These are phyloP conservation scores for Hemisphaericaspora subhashii DNA, from an alignment of 1,139 yeast species.

Conservation along the genomic window DNA sequence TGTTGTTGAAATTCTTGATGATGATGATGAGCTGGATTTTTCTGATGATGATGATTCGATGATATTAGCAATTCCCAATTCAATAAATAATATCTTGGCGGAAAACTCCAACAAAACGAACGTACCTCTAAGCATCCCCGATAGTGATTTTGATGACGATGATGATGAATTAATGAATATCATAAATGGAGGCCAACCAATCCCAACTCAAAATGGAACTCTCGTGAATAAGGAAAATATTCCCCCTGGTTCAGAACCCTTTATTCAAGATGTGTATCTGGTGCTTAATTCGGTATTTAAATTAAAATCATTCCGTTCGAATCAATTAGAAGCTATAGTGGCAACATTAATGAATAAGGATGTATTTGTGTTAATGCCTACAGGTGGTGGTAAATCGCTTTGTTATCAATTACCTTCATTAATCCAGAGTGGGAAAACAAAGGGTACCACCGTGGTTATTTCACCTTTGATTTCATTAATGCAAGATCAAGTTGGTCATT, in stretches of 20 bases:
- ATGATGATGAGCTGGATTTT: constrained; percentile 24
- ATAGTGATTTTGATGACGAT: constrained; percentile 27
- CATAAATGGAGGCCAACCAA: constrained; percentile 15
- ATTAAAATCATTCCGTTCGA: constrained; percentile 68
- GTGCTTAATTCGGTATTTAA: constrained; percentile 62
- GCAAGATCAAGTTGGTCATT: constrained; percentile 95
- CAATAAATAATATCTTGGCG: constrained; percentile 3
- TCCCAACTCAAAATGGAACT: constrained; percentile 2
- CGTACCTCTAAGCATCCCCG: constrained; percentile 3
- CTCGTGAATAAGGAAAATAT: constrained; percentile 15
- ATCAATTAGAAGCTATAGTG: constrained; percentile 84
- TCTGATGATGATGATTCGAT: constrained; percentile 9
- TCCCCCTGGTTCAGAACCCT: constrained; percentile 36
- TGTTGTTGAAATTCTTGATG: constrained; percentile 34
- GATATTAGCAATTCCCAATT: no score
- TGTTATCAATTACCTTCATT: constrained; percentile 96
- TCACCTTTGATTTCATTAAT: constrained; percentile 94
- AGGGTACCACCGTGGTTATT: constrained; percentile 86
- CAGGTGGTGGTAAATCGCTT: constrained; percentile 97
- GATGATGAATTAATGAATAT: constrained; percentile 34
- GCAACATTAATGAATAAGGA: constrained; percentile 81
- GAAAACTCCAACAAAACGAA: constrained; percentile 4
- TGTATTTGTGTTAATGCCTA: constrained; percentile 96
- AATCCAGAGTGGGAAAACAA: constrained; percentile 67
- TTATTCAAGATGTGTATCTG: constrained; percentile 56